phyloP scores from a whole-genome alignment of 2,329 filamentous ascomycete genomes.

The Curvularia hawaiiensis region DNA sequence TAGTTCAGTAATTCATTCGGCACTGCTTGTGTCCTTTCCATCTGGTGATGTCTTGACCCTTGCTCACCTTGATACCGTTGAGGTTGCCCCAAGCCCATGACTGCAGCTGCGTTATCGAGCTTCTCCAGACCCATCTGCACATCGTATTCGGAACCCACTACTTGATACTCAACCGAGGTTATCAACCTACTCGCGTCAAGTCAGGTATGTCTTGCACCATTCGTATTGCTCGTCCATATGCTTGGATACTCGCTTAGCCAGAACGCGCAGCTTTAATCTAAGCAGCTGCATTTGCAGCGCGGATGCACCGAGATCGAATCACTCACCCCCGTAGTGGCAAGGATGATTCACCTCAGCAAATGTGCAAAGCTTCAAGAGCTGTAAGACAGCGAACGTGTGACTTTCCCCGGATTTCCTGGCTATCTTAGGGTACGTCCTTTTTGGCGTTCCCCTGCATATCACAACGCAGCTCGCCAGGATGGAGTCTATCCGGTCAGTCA shows the following conservation, averaged over 20 bases:
- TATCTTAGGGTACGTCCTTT: neutral
- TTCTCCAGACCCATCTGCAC: neutral
- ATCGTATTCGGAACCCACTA: neutral
- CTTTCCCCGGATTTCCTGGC: neutral
- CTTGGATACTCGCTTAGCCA: constrained; percentile 1
- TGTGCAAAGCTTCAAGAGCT: neutral
- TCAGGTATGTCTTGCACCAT: neutral
- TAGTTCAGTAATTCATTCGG: neutral
- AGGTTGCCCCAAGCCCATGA: neutral
- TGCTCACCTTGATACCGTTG: neutral
- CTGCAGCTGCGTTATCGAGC: neutral
- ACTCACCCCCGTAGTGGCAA: neutral
- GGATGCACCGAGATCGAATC: constrained; percentile 10
- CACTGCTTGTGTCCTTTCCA: neutral
- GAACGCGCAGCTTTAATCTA: constrained; percentile 1
- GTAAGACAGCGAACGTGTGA: neutral
- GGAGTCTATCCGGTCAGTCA: neutral
- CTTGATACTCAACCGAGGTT: neutral
- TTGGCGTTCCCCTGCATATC: neutral
- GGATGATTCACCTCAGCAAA: neutral
- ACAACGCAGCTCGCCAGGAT: neutral
- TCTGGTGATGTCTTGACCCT: neutral
- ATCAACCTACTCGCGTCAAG: neutral
- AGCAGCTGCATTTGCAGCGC: neutral
- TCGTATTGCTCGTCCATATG: neutral